Conservation (phyloP, 2,329 filamentous ascomycete species). For the Graphilbum fragrans region DNA sequence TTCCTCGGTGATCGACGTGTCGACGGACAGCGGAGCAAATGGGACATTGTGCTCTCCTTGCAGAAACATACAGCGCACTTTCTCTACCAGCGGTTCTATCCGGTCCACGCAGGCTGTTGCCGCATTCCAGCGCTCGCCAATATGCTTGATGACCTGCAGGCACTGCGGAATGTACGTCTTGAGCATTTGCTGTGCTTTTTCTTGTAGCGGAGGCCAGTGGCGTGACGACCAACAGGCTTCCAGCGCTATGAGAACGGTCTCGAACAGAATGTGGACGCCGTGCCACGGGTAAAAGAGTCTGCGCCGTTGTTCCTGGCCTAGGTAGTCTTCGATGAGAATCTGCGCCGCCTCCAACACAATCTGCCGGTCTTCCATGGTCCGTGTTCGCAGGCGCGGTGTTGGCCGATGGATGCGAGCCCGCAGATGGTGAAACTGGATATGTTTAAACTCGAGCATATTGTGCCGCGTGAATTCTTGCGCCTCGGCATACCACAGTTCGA, state of each 20-base stretch:
- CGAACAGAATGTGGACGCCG: slow-evolving; percentile 4
- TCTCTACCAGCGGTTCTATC: neutral
- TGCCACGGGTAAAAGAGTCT: slow-evolving; percentile 4
- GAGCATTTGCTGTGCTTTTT: neutral
- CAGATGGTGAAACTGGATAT: slow-evolving; percentile 3
- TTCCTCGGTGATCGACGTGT: neutral
- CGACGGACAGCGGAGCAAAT: neutral
- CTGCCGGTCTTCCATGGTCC: neutral
- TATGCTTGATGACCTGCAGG: neutral
- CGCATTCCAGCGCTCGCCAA: slow-evolving; percentile 1
- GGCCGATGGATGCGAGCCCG: slow-evolving; percentile 1
- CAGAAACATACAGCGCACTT: neutral
- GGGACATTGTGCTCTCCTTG: neutral
- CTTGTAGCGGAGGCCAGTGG: neutral
- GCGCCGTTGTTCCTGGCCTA: neutral
- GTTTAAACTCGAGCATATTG: slow-evolving; percentile 3
- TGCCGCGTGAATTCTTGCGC: neutral
- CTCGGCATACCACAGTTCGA: neutral
- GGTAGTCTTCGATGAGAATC: slow-evolving; percentile 1
- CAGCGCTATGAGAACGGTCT: slow-evolving; percentile 1
- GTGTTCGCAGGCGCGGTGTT: neutral
- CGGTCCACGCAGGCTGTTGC: neutral
- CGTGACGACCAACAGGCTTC: slow-evolving; percentile 2
- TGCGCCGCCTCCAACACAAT: neutral
- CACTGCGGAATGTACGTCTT: neutral